Evolutionary conservation across 805 yeast species (phyloP), one percentile per base, ranked within the genome.

Genomic region (Hanseniaspora singularis): DNA sequence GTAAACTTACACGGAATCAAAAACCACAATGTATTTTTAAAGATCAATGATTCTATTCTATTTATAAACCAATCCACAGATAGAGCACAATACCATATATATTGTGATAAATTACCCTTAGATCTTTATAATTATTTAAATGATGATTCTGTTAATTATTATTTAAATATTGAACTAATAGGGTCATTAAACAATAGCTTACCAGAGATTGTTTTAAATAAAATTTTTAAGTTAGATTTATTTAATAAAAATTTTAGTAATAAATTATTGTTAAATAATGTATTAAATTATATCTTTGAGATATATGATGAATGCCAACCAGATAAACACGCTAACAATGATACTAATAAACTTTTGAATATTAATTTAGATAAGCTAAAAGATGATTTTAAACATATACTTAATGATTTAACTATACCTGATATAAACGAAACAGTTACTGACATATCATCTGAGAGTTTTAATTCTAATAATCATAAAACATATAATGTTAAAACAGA

Each of bases 401-500:
- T n/a, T n/a, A n/a, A n/a, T n/a, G n/a, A n/a, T n/a, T n/a, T n/a
- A n/a, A n/a, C n/a, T n/a, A n/a, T n/a, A n/a, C n/a, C n/a, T n/a
- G n/a, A n/a, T n/a, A n/a, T n/a, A n/a, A n/a, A n/a, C n/a, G n/a
- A n/a, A n/a, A n/a, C n/a, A n/a, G n/a, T n/a, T n/a, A n/a, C n/a
- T n/a, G n/a, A n/a, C n/a, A n/a, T n/a, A n/a, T n/a, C n/a, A n/a
- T n/a, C n/a, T n/a, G n/a, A n/a, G n/a, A n/a, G n/a, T n/a, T n/a
- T n/a, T n/a, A n/a, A n/a, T n/a, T n/a, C n/a, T n/a, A n/a, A n/a
- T n/a, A n/a, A n/a, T n/a, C n/a, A n/a, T n/a, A n/a, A n/a, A n/a
- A n/a, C n/a, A n/a, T 42, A 34, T 23, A 34, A 34, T 10, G 30
- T 42, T 10, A 42, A 42, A 20, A 42, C 46, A 15, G 16, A 28